phyloP scores from a whole-genome alignment of 495 filamentous ascomycete genomes.

The Tirmania nivea region DNA sequence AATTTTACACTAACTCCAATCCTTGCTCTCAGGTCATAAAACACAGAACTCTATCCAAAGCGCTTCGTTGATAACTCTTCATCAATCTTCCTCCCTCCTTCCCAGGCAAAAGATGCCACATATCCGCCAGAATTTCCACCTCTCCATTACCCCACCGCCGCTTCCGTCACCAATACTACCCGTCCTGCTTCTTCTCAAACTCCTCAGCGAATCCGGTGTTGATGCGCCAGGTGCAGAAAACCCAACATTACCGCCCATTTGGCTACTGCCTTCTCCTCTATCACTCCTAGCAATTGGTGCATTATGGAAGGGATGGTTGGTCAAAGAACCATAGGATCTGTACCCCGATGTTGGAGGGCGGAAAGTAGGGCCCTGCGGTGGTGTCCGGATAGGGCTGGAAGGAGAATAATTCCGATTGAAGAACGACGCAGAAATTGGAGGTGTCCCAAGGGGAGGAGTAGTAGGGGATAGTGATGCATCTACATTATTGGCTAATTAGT shows the following conservation, averaged over 20 bases:
- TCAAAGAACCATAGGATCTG: slow-evolving; percentile 16
- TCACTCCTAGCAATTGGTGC: slow-evolving; percentile 6
- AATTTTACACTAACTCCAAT: too few relatives aligned
- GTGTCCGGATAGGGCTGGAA: slow-evolving; percentile 6
- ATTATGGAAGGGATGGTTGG: slow-evolving; percentile 17
- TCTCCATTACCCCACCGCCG: not conserved
- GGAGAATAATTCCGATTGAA: slow-evolving; percentile 6
- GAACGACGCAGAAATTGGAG: slow-evolving; percentile 14
- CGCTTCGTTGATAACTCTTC: not conserved
- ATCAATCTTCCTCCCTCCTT: not conserved
- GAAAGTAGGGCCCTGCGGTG: slow-evolving; percentile 11
- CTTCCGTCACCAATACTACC: not conserved
- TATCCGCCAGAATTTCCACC: not conserved
- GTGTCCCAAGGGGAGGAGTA: not conserved
- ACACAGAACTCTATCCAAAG: too few relatives aligned
- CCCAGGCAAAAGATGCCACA: not conserved
- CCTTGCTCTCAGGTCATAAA: too few relatives aligned
- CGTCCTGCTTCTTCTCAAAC: not conserved
- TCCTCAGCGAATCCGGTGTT: not conserved
- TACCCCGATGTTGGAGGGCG: slow-evolving; percentile 16
- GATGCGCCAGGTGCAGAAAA: not conserved
- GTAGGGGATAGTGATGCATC: not conserved
- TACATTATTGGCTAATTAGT: not conserved
- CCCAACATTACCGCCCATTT: not conserved
- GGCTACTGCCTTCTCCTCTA: not conserved